A percentile compares a stretch with the other conserved stretches of the same genome.
phyloP scores from a whole-genome alignment of 2,329 filamentous ascomycete genomes.

The Colletotrichum cordylinicola region DNA sequence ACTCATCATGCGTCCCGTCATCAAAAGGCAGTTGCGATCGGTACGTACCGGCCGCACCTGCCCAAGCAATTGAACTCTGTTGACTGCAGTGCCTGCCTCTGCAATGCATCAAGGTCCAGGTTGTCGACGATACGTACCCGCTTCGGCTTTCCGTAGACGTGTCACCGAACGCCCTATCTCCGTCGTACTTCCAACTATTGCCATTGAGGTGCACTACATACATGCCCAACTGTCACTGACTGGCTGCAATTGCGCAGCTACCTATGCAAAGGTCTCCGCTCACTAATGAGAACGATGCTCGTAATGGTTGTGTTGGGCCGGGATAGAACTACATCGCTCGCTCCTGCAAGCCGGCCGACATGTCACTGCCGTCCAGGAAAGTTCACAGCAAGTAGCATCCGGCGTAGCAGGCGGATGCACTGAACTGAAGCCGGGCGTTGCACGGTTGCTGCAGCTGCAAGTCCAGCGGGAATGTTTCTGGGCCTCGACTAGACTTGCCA shows the following conservation, averaged over 20 bases:
- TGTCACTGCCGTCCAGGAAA: not conserved
- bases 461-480: not conserved
- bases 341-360: not conserved
- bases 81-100: not conserved
- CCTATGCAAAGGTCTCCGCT: not conserved
- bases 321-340: not conserved
- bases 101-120: not conserved
- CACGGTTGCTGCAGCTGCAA: not conserved
- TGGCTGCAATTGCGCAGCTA: not conserved
- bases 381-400: not conserved
- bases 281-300: not conserved
- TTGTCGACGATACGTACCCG: conserved; percentile 1
- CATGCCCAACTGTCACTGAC: not conserved
- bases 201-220: not conserved
- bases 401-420: not conserved
- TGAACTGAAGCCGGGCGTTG: not conserved
- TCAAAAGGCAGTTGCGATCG: not conserved
- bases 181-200: not conserved
- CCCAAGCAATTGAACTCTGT: not conserved
- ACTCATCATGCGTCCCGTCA: conserved; percentile 21
- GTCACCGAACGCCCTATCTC: conserved; percentile 17
- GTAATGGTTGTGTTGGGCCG: not conserved
- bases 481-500: conserved; percentile 11
- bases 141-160: conserved; percentile 18
- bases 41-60: not conserved